These are phyloP conservation scores for Fusarium sp. DNA, from an alignment of 2,329 filamentous ascomycete genomes.

Conservation along the genomic window DNA sequence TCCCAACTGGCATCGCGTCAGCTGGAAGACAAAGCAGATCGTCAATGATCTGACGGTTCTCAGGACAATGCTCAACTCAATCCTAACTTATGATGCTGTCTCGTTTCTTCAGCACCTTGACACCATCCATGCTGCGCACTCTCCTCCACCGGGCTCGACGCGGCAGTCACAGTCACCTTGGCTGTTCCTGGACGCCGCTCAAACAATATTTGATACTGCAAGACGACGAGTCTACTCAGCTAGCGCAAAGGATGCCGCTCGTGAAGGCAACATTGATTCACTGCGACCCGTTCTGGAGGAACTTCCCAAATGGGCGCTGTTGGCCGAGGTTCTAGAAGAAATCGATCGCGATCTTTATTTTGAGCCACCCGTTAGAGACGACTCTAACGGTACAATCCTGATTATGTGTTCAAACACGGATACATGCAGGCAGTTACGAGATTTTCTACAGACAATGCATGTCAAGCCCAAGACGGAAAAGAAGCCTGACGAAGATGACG, in stretches of 20 bases:
- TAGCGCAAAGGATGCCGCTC: constrained; percentile 68
- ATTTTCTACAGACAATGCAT: constrained; percentile 94
- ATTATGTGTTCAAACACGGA: constrained; percentile 95
- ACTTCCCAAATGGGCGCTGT: constrained; percentile 91
- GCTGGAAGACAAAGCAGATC: constrained; percentile 95
- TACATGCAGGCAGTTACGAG: constrained; percentile 89
- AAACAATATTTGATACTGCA: constrained; percentile 93
- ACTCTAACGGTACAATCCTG: constrained; percentile 91
- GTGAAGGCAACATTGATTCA: constrained; percentile 68
- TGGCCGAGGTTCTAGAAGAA: constrained; percentile 93
- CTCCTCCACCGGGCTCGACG: constrained; percentile 88
- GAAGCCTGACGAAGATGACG: constrained; percentile 60
- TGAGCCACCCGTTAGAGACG: constrained; percentile 81
- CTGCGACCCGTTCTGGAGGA: constrained; percentile 90
- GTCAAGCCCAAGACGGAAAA: constrained; percentile 71
- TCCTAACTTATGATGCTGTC: constrained; percentile 91
- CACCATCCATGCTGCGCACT: constrained; percentile 92
- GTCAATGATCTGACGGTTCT: constrained; percentile 90
- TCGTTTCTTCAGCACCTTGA: constrained; percentile 94
- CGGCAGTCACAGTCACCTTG: constrained; percentile 93
- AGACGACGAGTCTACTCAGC: constrained; percentile 89
- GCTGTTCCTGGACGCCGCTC: constrained; percentile 95
- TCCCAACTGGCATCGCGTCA: constrained; percentile 97
- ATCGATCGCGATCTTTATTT: constrained; percentile 93
- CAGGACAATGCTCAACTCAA: constrained; percentile 83